Percentiles rank a stretch among this genome's conserved stretches.
Conservation (phyloP, 2,329 filamentous ascomycete species). For the Ceratocystis diversiconidia region DNA sequence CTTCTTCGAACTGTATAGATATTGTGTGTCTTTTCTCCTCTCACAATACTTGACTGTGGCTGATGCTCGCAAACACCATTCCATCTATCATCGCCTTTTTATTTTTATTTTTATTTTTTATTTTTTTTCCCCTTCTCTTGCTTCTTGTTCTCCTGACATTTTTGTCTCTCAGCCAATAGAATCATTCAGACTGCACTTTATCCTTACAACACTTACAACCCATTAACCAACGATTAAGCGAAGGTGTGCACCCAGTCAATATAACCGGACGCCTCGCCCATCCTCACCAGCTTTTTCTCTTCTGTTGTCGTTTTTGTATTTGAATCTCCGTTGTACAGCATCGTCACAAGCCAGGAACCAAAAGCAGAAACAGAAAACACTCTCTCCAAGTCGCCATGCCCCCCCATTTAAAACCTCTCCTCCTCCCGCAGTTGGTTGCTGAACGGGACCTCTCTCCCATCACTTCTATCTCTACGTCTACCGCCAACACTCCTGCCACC, state of each 20-base stretch:
- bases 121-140: neutral
- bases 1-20: neutral
- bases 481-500: neutral
- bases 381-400: constrained; percentile 27
- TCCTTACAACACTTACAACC: constrained; percentile 5
- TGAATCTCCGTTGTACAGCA: constrained; percentile 3
- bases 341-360: neutral
- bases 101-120: neutral
- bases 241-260: constrained; percentile 5
- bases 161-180: constrained; percentile 8
- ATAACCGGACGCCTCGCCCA: constrained; percentile 14
- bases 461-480: neutral
- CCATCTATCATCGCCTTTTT: neutral
- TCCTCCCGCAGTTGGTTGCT: constrained; percentile 40
- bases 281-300: neutral
- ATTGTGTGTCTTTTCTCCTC: neutral
- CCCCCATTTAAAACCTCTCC: constrained; percentile 37
- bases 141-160: neutral
- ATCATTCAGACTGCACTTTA: neutral
- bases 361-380: neutral
- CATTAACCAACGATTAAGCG: neutral
- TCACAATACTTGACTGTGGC: neutral
- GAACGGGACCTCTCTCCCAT: constrained; percentile 26
- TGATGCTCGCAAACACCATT: neutral
- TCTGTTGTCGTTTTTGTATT: neutral